These are phyloP conservation scores for Micractinium conductrix DNA, from an alignment of 139 green algal species.

Conservation along the genomic window DNA sequence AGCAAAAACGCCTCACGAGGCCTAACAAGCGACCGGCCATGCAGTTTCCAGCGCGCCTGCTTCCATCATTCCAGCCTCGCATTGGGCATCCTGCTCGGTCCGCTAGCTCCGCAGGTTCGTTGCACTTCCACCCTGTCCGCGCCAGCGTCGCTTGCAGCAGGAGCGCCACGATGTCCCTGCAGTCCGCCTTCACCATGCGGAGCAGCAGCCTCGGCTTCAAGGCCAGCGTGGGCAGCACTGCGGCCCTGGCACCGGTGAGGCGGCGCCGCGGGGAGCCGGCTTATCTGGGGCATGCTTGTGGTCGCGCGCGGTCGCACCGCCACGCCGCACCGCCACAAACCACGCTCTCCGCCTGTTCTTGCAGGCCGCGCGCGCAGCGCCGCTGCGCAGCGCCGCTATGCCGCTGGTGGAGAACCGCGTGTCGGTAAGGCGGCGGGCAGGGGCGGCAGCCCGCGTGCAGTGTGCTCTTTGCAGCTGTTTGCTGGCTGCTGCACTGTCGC, in stretches of 20 bases:
- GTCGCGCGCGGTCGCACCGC: not conserved
- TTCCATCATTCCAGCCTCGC: no score
- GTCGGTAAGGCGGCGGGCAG: slow-evolving; percentile 26
- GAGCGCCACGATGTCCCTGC: not conserved
- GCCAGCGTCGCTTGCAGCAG: no score
- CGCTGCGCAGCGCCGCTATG: slow-evolving; percentile 42
- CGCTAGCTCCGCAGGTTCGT: no score
- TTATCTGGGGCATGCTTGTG: not conserved
- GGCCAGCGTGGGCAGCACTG: slow-evolving; percentile 1
- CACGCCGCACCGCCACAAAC: slow-evolving; percentile 5
- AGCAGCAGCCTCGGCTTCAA: slow-evolving; percentile 23
- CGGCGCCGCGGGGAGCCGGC: not conserved
- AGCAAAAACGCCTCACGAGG: no score
- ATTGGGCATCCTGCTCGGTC: no score
- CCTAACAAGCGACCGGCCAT: no score
- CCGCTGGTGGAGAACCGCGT: slow-evolving; percentile 78
- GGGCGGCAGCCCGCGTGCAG: not conserved
- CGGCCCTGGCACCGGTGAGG: not conserved
- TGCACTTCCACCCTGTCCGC: no score
- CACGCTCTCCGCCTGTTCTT: not conserved
- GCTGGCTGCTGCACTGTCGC: not conserved
- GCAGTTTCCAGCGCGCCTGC: no score
- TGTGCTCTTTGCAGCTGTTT: not conserved
- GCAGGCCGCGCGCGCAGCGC: not conserved
- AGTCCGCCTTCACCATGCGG: slow-evolving; percentile 16